These are phyloP conservation scores for Entamoeba invadens DNA, from an alignment of 208 protist genomes.

Conservation along the genomic window DNA sequence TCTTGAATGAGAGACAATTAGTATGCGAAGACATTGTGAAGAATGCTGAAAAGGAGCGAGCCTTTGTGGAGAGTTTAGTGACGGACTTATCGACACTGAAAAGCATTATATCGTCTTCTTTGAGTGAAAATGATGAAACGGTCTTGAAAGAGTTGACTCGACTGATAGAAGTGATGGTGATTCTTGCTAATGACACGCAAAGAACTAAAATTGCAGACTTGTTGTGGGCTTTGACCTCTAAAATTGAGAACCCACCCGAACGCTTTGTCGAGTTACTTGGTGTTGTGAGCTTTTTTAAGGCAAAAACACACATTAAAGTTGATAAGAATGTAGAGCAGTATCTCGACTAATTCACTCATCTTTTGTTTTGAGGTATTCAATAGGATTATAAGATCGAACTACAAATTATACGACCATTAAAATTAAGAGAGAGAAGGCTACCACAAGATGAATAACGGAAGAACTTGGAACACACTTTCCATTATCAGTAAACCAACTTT, in stretches of 20 bases:
- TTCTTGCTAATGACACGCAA: neutral
- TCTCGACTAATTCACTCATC: too few species aligned
- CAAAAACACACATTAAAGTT: too few species aligned
- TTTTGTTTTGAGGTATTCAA: too few species aligned
- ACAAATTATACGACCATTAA: too few species aligned
- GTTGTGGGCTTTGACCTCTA: neutral
- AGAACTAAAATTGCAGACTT: neutral
- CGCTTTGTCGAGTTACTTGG: too few species aligned
- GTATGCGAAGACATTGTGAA: neutral
- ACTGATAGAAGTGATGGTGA: neutral
- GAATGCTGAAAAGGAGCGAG: neutral
- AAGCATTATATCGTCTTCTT: neutral
- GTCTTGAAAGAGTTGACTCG: neutral
- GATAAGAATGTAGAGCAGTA: too few species aligned
- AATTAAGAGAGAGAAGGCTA: too few species aligned
- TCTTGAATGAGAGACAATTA: neutral
- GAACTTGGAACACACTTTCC: too few species aligned
- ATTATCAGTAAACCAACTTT: too few species aligned
- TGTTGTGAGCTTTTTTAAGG: too few species aligned
- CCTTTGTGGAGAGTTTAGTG: neutral
- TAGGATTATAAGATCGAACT: too few species aligned
- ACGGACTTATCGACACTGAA: neutral
- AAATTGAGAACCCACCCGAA: neutral
- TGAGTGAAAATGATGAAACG: neutral
- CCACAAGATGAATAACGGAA: too few species aligned